Conservation (phyloP, 2,329 filamentous ascomycete species). For the Cytospora chrysosperma region DNA sequence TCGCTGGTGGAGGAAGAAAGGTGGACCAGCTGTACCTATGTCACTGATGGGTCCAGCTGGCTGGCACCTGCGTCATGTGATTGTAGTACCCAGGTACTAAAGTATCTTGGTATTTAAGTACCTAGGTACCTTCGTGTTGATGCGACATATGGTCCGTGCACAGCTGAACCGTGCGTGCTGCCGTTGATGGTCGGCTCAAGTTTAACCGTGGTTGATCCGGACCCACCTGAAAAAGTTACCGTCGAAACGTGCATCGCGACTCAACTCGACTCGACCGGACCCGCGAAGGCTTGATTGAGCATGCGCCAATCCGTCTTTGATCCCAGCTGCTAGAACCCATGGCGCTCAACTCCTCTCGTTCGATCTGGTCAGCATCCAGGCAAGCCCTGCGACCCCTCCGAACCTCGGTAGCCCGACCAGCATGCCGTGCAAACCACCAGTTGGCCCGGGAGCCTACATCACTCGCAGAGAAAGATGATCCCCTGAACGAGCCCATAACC, state of each 20-base stretch:
- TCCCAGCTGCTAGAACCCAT: constrained; percentile 26
- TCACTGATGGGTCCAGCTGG: no score
- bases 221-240: constrained; percentile 25
- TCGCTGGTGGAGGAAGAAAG: no score
- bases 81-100: background rate
- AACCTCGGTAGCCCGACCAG: constrained; percentile 11
- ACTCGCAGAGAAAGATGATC: constrained; percentile 20
- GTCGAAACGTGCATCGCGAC: constrained; percentile 8
- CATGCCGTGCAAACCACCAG: constrained; percentile 16
- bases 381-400: constrained; percentile 34
- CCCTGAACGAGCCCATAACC: constrained; percentile 21
- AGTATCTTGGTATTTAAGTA: background rate
- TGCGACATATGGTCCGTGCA: no score
- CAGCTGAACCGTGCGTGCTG: background rate
- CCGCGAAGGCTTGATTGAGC: constrained; percentile 9
- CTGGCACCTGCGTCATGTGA: background rate
- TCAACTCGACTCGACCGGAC: background rate
- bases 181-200: background rate
- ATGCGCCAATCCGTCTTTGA: constrained; percentile 18
- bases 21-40: no score
- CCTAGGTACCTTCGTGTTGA: no score
- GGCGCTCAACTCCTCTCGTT: constrained; percentile 37
- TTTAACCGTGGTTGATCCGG: background rate
- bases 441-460: constrained; percentile 17
- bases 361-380: constrained; percentile 34